Conservation (phyloP, 1,284 basidiomycete genomes). For the Flammula alnicola region DNA sequence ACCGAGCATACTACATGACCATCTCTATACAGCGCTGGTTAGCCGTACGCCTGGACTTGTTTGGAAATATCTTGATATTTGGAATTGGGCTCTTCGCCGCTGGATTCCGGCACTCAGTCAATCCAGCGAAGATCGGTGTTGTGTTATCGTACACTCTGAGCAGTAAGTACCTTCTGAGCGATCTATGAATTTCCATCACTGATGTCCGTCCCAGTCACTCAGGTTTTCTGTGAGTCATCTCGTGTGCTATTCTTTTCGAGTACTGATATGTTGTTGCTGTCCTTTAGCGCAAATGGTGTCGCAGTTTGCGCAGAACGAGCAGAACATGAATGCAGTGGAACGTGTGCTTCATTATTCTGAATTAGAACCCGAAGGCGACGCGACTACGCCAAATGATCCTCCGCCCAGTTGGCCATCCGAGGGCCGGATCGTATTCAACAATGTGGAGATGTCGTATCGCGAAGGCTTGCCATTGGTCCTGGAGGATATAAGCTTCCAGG, state of each 20-base stretch:
- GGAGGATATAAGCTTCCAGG: constrained; percentile 64
- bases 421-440: constrained; percentile 65
- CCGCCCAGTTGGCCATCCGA: constrained; percentile 68
- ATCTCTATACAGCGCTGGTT: constrained; percentile 70
- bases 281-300: constrained; percentile 46
- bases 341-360: constrained; percentile 64
- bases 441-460: constrained; percentile 72
- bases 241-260: too few species aligned
- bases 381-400: constrained; percentile 49
- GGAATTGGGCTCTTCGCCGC: constrained; percentile 73
- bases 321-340: constrained; percentile 78
- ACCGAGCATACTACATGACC: constrained; percentile 82
- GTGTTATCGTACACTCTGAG: constrained; percentile 66
- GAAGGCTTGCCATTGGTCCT: constrained; percentile 75
- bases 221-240: constrained; percentile 52
- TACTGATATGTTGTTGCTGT: too few species aligned
- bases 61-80: constrained; percentile 78
- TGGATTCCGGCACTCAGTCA: constrained; percentile 54
- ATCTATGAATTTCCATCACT: not conserved
- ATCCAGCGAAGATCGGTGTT: constrained; percentile 56
- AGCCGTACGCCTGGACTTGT: constrained; percentile 60
- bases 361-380: constrained; percentile 50
- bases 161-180: constrained; percentile 44
- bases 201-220: constrained; percentile 48
- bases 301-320: constrained; percentile 63